A percentile compares a stretch with the other conserved stretches of the same genome.
These are phyloP conservation scores for Maudiozyma serrabonitensis DNA, from an alignment of 805 yeast genomes.

Conservation along the genomic window DNA sequence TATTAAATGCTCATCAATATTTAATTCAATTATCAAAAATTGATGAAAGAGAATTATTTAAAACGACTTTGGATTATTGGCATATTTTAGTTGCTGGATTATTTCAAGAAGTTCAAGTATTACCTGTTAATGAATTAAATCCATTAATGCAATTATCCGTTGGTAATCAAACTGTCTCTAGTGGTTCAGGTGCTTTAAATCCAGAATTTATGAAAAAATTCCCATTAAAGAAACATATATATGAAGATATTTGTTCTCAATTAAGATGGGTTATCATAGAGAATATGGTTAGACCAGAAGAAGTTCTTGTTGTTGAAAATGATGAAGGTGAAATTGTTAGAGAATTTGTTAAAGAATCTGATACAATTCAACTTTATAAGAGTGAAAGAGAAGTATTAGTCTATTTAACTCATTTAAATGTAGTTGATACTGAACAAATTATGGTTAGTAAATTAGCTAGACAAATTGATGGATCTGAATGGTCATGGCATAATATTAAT, in stretches of 20 bases:
- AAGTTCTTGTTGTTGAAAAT: constrained; percentile 90
- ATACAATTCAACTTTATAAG: constrained; percentile 90
- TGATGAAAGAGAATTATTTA: constrained; percentile 92
- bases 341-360: constrained; percentile 93
- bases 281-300: constrained; percentile 97
- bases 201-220: constrained; percentile 68
- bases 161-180: constrained; percentile 27
- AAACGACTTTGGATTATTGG: constrained; percentile 95
- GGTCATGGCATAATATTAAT: constrained; percentile 98
- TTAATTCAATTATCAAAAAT: constrained; percentile 77
- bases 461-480: constrained; percentile 92
- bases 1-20: constrained; percentile 68
- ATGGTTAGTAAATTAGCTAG: constrained; percentile 86
- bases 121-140: constrained; percentile 62
- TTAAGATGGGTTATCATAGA: constrained; percentile 90
- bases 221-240: constrained; percentile 80
- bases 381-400: constrained; percentile 93
- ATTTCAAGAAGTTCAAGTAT: constrained; percentile 73
- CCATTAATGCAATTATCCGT: constrained; percentile 66
- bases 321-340: constrained; percentile 99
- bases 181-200: constrained; percentile 75
- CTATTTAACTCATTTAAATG: constrained; percentile 90
- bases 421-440: constrained; percentile 84
- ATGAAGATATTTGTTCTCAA: constrained; percentile 67
- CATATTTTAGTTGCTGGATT: constrained; percentile 70